Evolutionary conservation across 169 alveolate species (phyloP).

Genomic region (Eimeria sp.): DNA sequence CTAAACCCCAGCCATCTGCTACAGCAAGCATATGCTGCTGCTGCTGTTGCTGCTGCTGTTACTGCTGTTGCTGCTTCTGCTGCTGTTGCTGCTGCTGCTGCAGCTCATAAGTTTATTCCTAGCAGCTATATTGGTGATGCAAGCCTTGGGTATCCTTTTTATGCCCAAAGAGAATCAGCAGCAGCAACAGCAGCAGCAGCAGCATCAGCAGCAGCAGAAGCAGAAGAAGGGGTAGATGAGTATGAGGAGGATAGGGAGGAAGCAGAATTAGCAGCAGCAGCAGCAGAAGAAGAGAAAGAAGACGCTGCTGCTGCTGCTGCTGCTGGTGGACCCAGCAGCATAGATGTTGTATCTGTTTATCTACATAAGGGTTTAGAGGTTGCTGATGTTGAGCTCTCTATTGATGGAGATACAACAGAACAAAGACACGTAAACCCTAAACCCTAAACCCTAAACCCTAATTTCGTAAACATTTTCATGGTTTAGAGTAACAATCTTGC

Average conservation of each 20-base stretch:
- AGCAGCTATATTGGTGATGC: not conserved
- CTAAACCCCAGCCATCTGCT: not conserved
- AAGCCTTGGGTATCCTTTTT: not conserved
- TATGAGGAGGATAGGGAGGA: not conserved
- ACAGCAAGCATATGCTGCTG: no score
- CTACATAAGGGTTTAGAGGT: constrained; percentile 13
- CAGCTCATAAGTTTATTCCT: constrained; percentile 25
- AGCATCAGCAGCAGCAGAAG: no score
- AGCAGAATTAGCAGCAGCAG: not conserved
- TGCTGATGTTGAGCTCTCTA: not conserved
- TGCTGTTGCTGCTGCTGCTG: constrained; percentile 30
- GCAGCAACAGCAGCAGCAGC: no score
- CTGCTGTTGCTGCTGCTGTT: not conserved
- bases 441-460: constrained; percentile 57
- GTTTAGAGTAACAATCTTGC: not conserved
- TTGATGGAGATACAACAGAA: not conserved
- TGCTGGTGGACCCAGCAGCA: constrained; percentile 10
- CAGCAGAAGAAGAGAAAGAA: not conserved
- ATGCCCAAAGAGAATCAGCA: not conserved
- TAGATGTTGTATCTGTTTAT: constrained; percentile 25
- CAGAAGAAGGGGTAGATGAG: not conserved
- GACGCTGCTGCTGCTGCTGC: not conserved
- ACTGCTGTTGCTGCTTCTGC: not conserved
- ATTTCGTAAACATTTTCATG: not conserved
- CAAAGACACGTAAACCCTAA: constrained; percentile 6